phyloP scores from a whole-genome alignment of 1,284 basidiomycete genomes.

The Melampsora larici-populina region DNA sequence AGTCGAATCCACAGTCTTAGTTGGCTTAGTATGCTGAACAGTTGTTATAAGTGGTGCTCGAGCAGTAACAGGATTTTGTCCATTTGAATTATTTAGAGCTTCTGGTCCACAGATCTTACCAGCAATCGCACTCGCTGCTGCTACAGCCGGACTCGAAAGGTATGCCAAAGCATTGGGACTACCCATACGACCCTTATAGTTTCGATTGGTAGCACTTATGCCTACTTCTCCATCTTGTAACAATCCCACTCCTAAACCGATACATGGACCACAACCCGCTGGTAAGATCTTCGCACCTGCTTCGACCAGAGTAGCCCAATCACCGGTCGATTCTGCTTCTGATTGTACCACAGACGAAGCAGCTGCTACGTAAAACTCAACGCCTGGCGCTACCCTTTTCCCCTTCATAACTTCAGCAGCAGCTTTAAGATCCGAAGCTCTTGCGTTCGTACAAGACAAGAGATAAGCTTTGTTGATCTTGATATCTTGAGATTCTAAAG shows the following conservation, averaged over 20 bases:
- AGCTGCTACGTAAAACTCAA: slow-evolving; percentile 96
- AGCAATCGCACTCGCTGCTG: slow-evolving; percentile 88
- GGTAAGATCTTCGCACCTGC: slow-evolving; percentile 89
- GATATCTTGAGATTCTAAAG: slow-evolving; percentile 70
- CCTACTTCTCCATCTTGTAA: slow-evolving; percentile 91
- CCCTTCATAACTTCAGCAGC: slow-evolving; percentile 85
- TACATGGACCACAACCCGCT: slow-evolving; percentile 96
- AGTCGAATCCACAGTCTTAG: background rate
- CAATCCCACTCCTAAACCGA: slow-evolving; percentile 87
- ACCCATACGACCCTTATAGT: slow-evolving; percentile 99
- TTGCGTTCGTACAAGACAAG: slow-evolving; percentile 96
- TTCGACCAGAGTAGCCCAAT: slow-evolving; percentile 81
- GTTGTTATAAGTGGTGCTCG: background rate
- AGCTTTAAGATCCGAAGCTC: slow-evolving; percentile 87
- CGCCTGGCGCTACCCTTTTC: slow-evolving; percentile 77
- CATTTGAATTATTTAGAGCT: background rate
- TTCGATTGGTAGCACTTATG: slow-evolving; percentile 96
- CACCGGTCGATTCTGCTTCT: slow-evolving; percentile 77
- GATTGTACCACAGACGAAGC: slow-evolving; percentile 86
- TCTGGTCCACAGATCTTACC: slow-evolving; percentile 86
- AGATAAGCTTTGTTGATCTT: slow-evolving; percentile 96
- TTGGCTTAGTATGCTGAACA: slow-evolving; percentile 11
- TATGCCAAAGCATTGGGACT: slow-evolving; percentile 91
- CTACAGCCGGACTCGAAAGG: slow-evolving; percentile 91
- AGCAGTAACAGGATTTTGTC: background rate